These are phyloP conservation scores for Penicillium taxi DNA, from an alignment of 495 filamentous ascomycete species.

Conservation along the genomic window DNA sequence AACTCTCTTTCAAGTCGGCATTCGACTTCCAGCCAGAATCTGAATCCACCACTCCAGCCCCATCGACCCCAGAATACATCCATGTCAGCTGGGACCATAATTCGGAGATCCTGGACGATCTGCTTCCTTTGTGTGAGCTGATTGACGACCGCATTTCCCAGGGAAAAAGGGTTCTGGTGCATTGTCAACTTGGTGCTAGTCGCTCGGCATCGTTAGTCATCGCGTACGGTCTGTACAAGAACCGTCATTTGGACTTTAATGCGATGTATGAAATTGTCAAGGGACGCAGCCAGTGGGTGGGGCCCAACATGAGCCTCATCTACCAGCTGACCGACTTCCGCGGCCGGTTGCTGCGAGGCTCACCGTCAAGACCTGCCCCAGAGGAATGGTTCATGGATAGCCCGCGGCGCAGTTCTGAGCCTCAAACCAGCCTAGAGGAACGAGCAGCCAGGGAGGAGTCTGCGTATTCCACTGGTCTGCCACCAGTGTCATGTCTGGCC, in stretches of 20 bases:
- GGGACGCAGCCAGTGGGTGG: conserved; percentile 85
- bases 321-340: conserved; percentile 91
- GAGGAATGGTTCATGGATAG: conserved; percentile 30
- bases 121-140: conserved; percentile 74
- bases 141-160: conserved; percentile 72
- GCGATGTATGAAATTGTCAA: conserved; percentile 91
- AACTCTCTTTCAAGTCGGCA: conserved; percentile 63
- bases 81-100: conserved; percentile 98
- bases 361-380: conserved; percentile 30
- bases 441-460: conserved; percentile 8
- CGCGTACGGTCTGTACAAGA: conserved; percentile 90
- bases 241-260: conserved; percentile 79
- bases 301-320: conserved; percentile 96
- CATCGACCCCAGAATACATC: conserved; percentile 74
- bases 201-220: conserved; percentile 95
- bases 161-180: conserved; percentile 82
- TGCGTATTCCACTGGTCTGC: conserved; percentile 4
- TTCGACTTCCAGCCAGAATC: conserved; percentile 46
- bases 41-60: conserved; percentile 31
- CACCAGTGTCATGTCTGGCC: conserved; percentile 17
- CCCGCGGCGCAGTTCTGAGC: conserved; percentile 27
- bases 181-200: conserved; percentile 94
- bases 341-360: conserved; percentile 35
- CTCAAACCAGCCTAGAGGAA: conserved; percentile 23
- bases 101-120: conserved; percentile 83